Evolutionary conservation across 805 yeast species (phyloP), one percentile per base, ranked within the genome.

Genomic region (Candida nitratophila): DNA sequence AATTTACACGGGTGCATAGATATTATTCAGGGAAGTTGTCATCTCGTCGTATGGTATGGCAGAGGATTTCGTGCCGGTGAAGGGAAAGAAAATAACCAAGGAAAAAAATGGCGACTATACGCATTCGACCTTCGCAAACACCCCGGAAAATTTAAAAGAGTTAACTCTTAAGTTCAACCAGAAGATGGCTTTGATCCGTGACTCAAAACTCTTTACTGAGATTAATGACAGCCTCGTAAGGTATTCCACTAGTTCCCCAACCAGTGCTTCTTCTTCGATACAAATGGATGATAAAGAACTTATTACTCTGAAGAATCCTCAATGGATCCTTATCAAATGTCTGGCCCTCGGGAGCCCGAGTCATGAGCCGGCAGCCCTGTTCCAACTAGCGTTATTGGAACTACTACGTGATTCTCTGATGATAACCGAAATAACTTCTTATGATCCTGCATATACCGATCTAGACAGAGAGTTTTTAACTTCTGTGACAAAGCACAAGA

Each of bases 401-500:
- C 33, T 54, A 21, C 3, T 65, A 7, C 41, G 34, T 3, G 44
- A 41, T 1, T 26, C 48, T n/a, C 47, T 49, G 35, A 19, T 40
- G 1, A 48, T 51, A 16, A 29, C 40, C 1, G 15, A 35, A 6
- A 53, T 62, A 1, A 50, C 61, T 2, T 20, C 61, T 7, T 64
- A 56, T 51, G 70, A 65, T 43, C 70, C 70, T 1, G 53, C 53
- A 6, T 63, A 63, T 35, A 48, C 41, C 8, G 47, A 47, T 0
- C 19, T 38, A 2, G 69, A 65, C 29, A 43, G 14, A 3, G 35
- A 31, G 2, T 51, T 61, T 24, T 21, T 64, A 7, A 16, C n/a
- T 6, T 30, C 34, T 1, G 21, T 45, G 4, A 43, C 55, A 3
- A 34, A 45, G 4, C 56, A 43, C 40, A 20, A 15, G 14, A 52